phyloP scores from a whole-genome alignment of 345 rosid species.

The Eucalyptus pauciflora region DNA sequence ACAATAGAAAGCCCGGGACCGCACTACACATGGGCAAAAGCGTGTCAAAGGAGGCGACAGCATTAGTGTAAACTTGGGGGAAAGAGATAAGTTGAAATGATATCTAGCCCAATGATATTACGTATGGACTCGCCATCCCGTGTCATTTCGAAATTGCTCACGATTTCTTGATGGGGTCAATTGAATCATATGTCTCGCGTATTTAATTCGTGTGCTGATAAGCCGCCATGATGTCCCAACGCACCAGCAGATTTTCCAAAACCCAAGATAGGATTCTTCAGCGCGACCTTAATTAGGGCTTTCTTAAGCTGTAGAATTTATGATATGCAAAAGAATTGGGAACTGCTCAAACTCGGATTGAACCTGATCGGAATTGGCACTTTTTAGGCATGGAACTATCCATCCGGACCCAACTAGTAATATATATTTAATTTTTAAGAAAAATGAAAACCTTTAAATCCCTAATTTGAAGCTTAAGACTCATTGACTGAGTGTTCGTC shows the following conservation, averaged over 20 bases:
- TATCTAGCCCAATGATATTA: not conserved
- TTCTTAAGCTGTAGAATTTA: not conserved
- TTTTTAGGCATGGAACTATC: too few species aligned
- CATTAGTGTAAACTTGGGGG: not conserved
- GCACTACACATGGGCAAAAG: not conserved
- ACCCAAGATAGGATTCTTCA: not conserved
- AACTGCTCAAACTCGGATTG: fast-evolving
- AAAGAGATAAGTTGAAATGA: not conserved
- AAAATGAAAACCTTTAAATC: too few species aligned
- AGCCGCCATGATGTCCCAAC: not conserved
- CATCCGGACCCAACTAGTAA: fast-evolving
- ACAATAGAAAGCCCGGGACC: not conserved
- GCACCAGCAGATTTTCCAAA: not conserved
- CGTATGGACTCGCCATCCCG: not conserved
- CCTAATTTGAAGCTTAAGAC: too few species aligned
- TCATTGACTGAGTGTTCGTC: fast-evolving
- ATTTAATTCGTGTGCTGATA: not conserved
- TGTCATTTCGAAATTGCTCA: not conserved
- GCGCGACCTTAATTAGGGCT: not conserved
- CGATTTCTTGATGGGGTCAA: not conserved
- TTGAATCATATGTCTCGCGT: not conserved
- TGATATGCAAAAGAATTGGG: too few species aligned
- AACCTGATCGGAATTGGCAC: fast-evolving
- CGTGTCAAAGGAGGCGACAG: not conserved
- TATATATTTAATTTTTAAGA: too few species aligned